Conservation (phyloP, 179 eudicot species). For the Heliamphora pulchella region DNA sequence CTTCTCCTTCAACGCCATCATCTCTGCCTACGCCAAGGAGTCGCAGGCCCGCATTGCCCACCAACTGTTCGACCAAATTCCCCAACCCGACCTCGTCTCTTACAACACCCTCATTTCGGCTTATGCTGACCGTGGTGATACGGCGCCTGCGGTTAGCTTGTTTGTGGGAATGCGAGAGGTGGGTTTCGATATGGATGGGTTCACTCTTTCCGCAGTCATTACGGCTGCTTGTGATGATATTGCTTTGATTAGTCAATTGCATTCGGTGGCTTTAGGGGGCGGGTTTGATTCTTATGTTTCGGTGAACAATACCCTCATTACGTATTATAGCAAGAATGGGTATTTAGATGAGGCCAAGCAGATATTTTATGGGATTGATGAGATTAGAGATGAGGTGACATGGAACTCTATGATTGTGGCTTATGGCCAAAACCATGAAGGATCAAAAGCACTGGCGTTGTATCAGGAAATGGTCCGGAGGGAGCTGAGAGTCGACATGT, state of each 20-base stretch:
- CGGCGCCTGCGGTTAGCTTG: constrained; percentile 30
- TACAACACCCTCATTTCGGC: constrained; percentile 73
- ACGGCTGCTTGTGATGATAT: constrained; percentile 40
- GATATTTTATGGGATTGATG: constrained; percentile 45
- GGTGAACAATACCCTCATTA: constrained; percentile 58
- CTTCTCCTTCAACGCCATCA: constrained; percentile 63
- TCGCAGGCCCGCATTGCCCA: constrained; percentile 39
- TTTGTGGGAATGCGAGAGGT: constrained; percentile 41
- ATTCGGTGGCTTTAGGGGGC: constrained; percentile 46
- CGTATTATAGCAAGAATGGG: constrained; percentile 59
- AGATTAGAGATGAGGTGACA: constrained; percentile 64
- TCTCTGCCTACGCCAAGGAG: constrained; percentile 51
- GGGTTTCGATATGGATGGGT: constrained; percentile 57
- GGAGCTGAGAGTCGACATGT: constrained; percentile 59
- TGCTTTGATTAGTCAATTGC: constrained; percentile 41
- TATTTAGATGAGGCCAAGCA: constrained; percentile 50
- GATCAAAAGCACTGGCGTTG: constrained; percentile 52
- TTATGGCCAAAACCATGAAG: constrained; percentile 57
- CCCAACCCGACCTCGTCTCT: constrained; percentile 67
- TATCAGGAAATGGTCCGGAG: constrained; percentile 53
- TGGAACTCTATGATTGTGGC: constrained; percentile 96
- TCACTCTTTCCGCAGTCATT: constrained; percentile 56
- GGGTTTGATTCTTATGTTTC: constrained; percentile 61
- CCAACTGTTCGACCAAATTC: constrained; percentile 72
- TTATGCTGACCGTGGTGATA: constrained; percentile 53